phyloP scores from a whole-genome alignment of 2,329 filamentous ascomycete genomes.

The Phaeosphaeriaceae sp. region DNA sequence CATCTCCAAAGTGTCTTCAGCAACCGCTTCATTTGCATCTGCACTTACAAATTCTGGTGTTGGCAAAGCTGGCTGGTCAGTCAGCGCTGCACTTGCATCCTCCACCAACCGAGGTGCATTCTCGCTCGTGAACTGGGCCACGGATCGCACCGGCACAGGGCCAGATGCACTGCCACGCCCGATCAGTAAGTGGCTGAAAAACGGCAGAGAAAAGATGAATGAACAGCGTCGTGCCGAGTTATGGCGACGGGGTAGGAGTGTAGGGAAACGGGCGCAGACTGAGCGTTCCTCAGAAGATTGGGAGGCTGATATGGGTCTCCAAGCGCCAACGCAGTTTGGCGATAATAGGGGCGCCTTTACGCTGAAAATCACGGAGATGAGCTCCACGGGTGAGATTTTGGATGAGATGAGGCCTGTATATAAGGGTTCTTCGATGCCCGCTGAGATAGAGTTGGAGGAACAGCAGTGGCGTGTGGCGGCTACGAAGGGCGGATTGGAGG shows the following conservation, averaged over 20 bases:
- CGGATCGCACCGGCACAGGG: neutral
- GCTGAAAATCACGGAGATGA: conserved; percentile 1
- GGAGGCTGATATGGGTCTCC: neutral
- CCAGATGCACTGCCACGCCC: conserved; percentile 5
- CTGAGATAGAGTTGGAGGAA: neutral
- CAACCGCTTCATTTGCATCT: conserved; percentile 13
- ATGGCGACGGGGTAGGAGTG: neutral
- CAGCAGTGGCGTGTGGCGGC: neutral
- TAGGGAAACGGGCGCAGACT: neutral
- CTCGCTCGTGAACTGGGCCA: conserved; percentile 1
- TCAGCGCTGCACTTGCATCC: conserved; percentile 13
- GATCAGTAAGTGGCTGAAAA: neutral
- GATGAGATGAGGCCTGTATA: neutral
- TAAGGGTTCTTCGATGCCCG: neutral
- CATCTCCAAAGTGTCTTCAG: conserved; percentile 8
- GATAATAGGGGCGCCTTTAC: conserved; percentile 5
- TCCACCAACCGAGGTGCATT: conserved; percentile 2
- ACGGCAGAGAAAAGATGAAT: neutral
- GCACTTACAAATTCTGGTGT: conserved; percentile 16
- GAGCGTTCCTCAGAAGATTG: neutral
- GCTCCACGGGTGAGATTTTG: neutral
- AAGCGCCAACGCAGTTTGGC: neutral
- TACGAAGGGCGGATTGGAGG: neutral
- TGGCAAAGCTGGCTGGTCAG: conserved; percentile 16
- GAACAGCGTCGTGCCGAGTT: neutral